Evolutionary conservation across 2,329 filamentous ascomycete species (phyloP), one percentile per base, ranked within the genome.

Genomic region (Neopestalotiopsis clavispora): DNA sequence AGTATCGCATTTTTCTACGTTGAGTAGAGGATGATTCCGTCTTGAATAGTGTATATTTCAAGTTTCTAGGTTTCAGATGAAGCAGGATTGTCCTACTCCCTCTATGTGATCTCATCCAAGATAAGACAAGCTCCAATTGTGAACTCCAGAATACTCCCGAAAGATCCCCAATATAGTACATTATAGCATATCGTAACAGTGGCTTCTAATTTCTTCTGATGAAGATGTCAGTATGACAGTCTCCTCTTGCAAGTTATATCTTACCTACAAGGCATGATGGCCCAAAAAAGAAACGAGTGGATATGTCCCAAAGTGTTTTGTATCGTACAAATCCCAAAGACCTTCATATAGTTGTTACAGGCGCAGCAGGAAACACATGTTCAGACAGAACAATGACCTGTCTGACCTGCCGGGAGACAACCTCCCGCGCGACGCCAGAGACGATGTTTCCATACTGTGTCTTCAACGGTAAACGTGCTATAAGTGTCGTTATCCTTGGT

Each of bases 401-500:
- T n/a, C 2, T 45, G 42, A 13, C 62, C 62, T 2, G 38, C 17
- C 4, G 38, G 32, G 30, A 65, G 38, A n/a, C 38, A 65, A 23
- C 62, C 20, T 23, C 62, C 62, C 12, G 4, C 62, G 1, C 62
- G 62, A 13, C 62, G 38, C 62, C 62, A 45, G 38, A 65, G 38
- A 5, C 62, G 62, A 28, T 49, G 38, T 23, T 65, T 65, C 38
- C 62, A 65, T 10, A 30, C 14, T 5, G 40, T 30, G 23, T 65
- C 62, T 12, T 65, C 38, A 9, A 52, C 20, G 7, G 14, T 9
- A 38, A 49, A 52, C 12, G 20, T 52, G 38, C 40, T 28, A 38
- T 45, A 40, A 4, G 62, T 4, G 30, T 65, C 62, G 23, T 65
- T 40, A 13, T 52, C 62, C 30, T 65, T 65, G 9, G 62, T 65